phyloP scores from a whole-genome alignment of 2,329 filamentous ascomycete species.

The Talaromyces sp. region DNA sequence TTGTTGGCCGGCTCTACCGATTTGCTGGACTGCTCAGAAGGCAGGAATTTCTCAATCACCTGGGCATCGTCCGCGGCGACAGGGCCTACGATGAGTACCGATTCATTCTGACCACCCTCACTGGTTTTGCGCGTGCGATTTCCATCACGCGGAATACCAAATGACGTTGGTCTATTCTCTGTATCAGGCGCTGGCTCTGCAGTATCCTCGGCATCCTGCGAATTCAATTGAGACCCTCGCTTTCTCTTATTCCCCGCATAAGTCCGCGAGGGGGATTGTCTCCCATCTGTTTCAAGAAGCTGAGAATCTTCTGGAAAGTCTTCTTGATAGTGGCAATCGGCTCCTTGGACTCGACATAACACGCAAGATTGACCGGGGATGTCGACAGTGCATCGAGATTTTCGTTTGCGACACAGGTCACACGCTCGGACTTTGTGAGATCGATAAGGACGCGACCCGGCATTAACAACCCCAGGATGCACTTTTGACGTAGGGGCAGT shows the following conservation, averaged over 20 bases:
- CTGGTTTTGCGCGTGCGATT: slow-evolving; percentile 25
- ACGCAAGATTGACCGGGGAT: slow-evolving; percentile 48
- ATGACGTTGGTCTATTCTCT: slow-evolving; percentile 18
- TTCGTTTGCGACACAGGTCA: slow-evolving; percentile 54
- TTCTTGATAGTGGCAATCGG: slow-evolving; percentile 52
- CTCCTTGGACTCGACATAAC: slow-evolving; percentile 53
- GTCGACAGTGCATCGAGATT: slow-evolving; percentile 57
- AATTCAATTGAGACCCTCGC: slow-evolving; percentile 23
- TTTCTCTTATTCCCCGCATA: slow-evolving; percentile 32
- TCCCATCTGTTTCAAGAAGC: slow-evolving; percentile 20
- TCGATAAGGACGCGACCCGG: slow-evolving; percentile 50
- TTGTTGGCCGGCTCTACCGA: slow-evolving; percentile 36
- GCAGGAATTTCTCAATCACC: slow-evolving; percentile 55
- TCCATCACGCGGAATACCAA: slow-evolving; percentile 20
- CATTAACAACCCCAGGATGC: slow-evolving; percentile 32
- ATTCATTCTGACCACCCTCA: slow-evolving; percentile 35
- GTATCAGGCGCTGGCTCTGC: slow-evolving; percentile 14
- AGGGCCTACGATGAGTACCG: slow-evolving; percentile 53
- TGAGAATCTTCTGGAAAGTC: slow-evolving; percentile 23
- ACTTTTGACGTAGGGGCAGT: slow-evolving; percentile 20
- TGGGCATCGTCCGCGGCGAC: slow-evolving; percentile 56
- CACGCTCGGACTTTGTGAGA: slow-evolving; percentile 59
- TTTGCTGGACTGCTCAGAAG: slow-evolving; percentile 33
- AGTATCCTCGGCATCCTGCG: slow-evolving; percentile 15
- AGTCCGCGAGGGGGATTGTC: slow-evolving; percentile 23